Base-by-base conservation (phyloP, 495 filamentous ascomycete genomes). In the Penicillium maclennaniae region DNA sequence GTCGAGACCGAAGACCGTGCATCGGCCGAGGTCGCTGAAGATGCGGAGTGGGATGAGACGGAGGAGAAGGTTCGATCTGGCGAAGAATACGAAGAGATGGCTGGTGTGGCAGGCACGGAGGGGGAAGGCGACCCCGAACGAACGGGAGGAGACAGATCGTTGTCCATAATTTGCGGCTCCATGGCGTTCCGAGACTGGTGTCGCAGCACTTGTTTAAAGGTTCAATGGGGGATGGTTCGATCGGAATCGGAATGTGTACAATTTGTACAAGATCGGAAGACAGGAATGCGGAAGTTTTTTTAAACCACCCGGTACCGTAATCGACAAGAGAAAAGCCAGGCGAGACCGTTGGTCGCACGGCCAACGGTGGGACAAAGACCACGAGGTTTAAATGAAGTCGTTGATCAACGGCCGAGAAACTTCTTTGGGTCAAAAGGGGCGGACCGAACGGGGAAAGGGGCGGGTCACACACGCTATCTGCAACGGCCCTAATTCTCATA, bases 41-140 rank as follows among this genome's bases (percentile, higher is more conserved):
- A 79, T 41, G 84, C 80, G 44, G 87, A 92, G 34, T 76, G 73
- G 23, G 85, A 87, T 20, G 91, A 95, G 28, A 82, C 79, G 43
- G 86, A 85, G 37, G 91, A 95, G 52, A 91, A 77, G 51, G 84
- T 88, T 28, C 89, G 84, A 49, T 83, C 85, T 46, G 85, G 81
- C n/a, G 75, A 78, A 43, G 79, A 84, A 51, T 79, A 78, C 23
- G 83, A 76, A 15, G 81, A 79, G 44, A 90, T 76, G 45, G 85
- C 86, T 10, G 82, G 80, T 14, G 79, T 83, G 19, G 89, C 87
- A 21, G 70, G 61, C 54, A 75, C 58, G 1, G 81, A 79, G 15
- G 77, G 77, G 41, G 83, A 86, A 45, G 86, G 86, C 36, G 86
- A 84, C 7, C 86, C 65, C 21, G 65, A 65, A 12, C 70, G 69